Evolutionary conservation across 352 stramenopile species (phyloP), one percentile per base, ranked within the genome.

Genomic region (Hyaloperonospora brassicae): DNA sequence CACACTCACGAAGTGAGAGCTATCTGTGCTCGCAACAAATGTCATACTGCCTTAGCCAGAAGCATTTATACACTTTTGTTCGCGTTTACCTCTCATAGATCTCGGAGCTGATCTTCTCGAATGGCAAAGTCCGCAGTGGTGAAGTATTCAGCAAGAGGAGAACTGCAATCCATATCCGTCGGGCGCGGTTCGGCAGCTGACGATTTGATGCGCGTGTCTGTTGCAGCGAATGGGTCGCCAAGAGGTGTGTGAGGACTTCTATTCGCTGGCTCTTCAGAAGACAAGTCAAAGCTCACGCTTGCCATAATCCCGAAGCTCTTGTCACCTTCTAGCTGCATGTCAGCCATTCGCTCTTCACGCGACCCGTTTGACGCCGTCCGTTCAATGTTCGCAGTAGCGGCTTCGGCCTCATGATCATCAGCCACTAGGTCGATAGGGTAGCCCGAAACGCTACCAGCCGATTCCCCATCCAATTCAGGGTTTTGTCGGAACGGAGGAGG

Each of bases 401-500:
- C 59, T 39, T 59, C 59, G 31, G 63, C 43, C 49, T 72, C 63
- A 11, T 66, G 47, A 46, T 68, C 59, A 56, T 68, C 55, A 2
- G 40, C 59, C 11, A 45, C 40, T 23, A 59, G 59, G 13, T 60
- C 51, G 50, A 72, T 59, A 36, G 59, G 65, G 22, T 68, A 72
- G 34, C 59, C 58, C 7, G 58, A 61, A 35, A 53, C 59, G 24
- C 4, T 39, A 14, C 50, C 31, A 24, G 55, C 50, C 39, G 55
- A 68, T 1, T 58, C 52, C 9, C 55, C 59, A 36, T 62, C 59
- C 25, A 65, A 47, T 59, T 72, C 63, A 39, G 63, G 63, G 24
- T 72, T 72, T 57, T 72, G 63, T 44, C 55, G 36, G 44, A 68
- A 65, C 27, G 59, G 63, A 5, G 59, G 63, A 21, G 63, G 50